These are phyloP conservation scores for Yamadazyma sp. DNA, from an alignment of 805 yeast genomes.

Conservation along the genomic window DNA sequence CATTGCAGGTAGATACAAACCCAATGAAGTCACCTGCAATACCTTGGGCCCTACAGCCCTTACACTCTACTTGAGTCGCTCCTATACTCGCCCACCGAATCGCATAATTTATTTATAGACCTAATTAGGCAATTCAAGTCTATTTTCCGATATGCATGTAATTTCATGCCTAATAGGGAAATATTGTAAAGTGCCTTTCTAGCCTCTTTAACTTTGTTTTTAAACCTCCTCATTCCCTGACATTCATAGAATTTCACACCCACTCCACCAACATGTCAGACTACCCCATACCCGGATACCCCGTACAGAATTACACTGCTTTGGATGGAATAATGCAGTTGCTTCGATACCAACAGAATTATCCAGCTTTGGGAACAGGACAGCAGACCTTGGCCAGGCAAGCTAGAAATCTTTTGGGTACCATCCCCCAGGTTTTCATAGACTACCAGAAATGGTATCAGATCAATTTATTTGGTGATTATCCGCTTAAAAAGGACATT, in stretches of 20 bases:
- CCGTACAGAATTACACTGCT: conserved; percentile 24
- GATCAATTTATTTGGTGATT: conserved; percentile 60
- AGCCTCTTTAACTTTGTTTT: conserved; percentile 2
- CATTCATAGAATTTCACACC: too few relatives aligned
- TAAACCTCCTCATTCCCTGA: too few relatives aligned
- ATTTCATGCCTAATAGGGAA: conserved; percentile 9
- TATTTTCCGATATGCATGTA: conserved; percentile 4
- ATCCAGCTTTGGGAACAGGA: conserved; percentile 35
- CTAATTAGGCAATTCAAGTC: conserved; percentile 4
- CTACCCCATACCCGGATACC: conserved; percentile 11
- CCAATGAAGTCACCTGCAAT: too few relatives aligned
- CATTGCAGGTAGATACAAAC: too few relatives aligned
- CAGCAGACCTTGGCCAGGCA: conserved; percentile 27
- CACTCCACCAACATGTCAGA: not conserved
- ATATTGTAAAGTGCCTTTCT: conserved; percentile 4
- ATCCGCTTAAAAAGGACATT: conserved; percentile 51
- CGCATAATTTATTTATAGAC: conserved; percentile 25
- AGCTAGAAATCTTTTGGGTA: conserved; percentile 32
- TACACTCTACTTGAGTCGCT: too few relatives aligned
- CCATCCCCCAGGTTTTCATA: conserved; percentile 42
- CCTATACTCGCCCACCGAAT: too few relatives aligned
- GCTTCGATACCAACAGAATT: conserved; percentile 28
- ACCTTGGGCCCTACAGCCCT: too few relatives aligned
- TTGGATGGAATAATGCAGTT: conserved; percentile 29
- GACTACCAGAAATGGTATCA: conserved; percentile 41